Evolutionary conservation across 1,284 basidiomycete species (phyloP).

Genomic region (Laetiporus sulphureus): DNA sequence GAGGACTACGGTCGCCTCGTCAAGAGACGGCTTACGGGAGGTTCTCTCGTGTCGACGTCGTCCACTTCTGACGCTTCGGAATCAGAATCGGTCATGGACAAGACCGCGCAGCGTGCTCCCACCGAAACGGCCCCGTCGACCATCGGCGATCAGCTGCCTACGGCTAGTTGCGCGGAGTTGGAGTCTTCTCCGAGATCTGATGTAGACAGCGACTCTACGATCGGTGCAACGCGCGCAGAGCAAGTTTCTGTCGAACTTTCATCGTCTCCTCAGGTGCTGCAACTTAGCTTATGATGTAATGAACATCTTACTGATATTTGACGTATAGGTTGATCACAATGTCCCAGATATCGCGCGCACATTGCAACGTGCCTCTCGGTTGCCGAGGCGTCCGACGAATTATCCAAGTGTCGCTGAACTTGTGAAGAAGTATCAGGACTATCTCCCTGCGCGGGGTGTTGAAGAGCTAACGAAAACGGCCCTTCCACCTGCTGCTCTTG

Average conservation of each 20-base stretch:
- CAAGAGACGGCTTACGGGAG: constrained; percentile 41
- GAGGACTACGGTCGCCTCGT: constrained; percentile 50
- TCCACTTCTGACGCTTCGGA: constrained; percentile 49
- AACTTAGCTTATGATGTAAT: not conserved
- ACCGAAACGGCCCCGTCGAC: not conserved
- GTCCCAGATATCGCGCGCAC: constrained; percentile 4
- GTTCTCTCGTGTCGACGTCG: constrained; percentile 49
- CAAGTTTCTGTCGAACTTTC: constrained; percentile 21
- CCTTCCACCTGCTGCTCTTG: constrained; percentile 44
- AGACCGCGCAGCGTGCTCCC: constrained; percentile 4
- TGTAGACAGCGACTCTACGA: constrained; percentile 84
- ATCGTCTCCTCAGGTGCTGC: constrained; percentile 22
- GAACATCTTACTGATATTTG: not conserved
- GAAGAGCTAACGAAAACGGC: constrained; percentile 66
- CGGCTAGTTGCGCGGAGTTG: too few species aligned
- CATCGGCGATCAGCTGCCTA: not conserved
- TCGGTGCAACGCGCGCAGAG: constrained; percentile 60
- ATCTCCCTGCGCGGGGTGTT: constrained; percentile 62
- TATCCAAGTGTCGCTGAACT: constrained; percentile 77
- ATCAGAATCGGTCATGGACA: constrained; percentile 28
- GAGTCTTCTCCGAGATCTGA: constrained; percentile 32
- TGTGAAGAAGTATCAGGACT: constrained; percentile 78
- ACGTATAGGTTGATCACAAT: constrained; percentile 1
- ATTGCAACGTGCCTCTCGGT: constrained; percentile 40
- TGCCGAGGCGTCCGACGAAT: constrained; percentile 59